Conservation (phyloP, 257 asterid genomes). For the Primulina eburnea region DNA sequence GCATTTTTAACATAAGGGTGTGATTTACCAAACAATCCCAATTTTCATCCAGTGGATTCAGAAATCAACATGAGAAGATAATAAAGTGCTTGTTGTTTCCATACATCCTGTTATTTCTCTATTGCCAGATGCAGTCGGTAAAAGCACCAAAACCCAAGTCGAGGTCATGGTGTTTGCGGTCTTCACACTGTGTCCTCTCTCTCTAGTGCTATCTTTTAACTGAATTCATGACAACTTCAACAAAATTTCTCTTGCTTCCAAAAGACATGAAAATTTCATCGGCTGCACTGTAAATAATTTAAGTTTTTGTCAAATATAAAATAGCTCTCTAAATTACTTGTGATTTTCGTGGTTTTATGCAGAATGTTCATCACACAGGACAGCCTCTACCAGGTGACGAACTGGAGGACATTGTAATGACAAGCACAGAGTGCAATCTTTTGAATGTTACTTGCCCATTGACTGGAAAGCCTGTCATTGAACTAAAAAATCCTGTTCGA, state of each 20-base stretch:
- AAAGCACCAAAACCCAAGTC: no score
- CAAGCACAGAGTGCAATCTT: constrained; percentile 68
- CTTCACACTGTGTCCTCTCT: not conserved
- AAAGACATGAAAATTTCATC: not conserved
- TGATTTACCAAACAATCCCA: no score
- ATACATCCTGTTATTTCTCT: no score
- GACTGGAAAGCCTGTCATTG: constrained; percentile 78
- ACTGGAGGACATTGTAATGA: constrained; percentile 90
- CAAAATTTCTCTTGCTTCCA: constrained; percentile 4
- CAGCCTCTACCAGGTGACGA: constrained; percentile 97
- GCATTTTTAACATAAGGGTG: not conserved
- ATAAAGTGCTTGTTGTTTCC: no score
- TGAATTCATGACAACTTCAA: not conserved
- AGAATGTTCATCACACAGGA: constrained; percentile 96
- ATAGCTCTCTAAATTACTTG: not conserved
- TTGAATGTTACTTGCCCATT: constrained; percentile 70
- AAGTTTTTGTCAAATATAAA: not conserved
- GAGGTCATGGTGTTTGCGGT: no score
- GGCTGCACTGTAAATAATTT: not conserved
- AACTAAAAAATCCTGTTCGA: constrained; percentile 75
- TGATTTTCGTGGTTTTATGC: constrained; percentile 23
- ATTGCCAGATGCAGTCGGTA: no score
- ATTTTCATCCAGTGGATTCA: not conserved
- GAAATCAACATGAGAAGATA: not conserved
- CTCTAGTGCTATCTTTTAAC: not conserved